Evolutionary conservation across 140 eudicot genomes (phyloP).

Genomic region (Flaveria floridana): DNA sequence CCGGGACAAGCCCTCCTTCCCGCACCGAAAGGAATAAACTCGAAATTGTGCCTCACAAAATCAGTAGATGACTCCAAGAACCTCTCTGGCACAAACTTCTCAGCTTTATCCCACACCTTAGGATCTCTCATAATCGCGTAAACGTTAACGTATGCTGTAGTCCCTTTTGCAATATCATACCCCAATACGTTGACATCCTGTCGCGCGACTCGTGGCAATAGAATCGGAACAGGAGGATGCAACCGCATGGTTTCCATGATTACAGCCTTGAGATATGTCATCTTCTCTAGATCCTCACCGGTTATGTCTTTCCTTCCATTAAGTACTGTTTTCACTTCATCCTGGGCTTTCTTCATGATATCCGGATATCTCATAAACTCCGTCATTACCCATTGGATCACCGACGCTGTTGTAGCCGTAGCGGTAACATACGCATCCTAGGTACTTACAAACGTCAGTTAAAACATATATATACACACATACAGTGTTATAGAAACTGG

Average conservation of each 20-base stretch:
- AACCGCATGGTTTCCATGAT: conserved; percentile 17
- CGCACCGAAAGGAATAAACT: conserved; percentile 17
- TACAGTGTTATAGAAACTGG: too few relatives aligned
- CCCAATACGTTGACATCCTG: conserved; percentile 19
- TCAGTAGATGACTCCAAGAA: conserved; percentile 20
- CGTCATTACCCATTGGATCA: conserved; percentile 6
- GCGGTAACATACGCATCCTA: not conserved
- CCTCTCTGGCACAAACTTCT: conserved; percentile 18
- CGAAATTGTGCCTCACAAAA: not conserved
- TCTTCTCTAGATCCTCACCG: not conserved
- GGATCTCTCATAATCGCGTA: conserved; percentile 12
- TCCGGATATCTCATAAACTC: not conserved
- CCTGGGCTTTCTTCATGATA: conserved; percentile 17
- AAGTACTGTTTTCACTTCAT: not conserved
- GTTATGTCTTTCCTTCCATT: conserved; percentile 9
- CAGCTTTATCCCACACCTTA: conserved; percentile 17
- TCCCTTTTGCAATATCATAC: conserved; percentile 7
- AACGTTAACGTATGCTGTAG: not conserved
- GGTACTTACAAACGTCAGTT: not conserved
- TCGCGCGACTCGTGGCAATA: conserved; percentile 9
- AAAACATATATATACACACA: too few relatives aligned
- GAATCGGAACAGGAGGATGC: conserved; percentile 24
- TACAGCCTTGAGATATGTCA: conserved; percentile 3
- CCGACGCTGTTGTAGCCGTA: conserved; percentile 6
- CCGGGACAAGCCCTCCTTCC: conserved; percentile 26